phyloP scores from a whole-genome alignment of 2,329 filamentous ascomycete genomes.

The Cytospora leucostoma region DNA sequence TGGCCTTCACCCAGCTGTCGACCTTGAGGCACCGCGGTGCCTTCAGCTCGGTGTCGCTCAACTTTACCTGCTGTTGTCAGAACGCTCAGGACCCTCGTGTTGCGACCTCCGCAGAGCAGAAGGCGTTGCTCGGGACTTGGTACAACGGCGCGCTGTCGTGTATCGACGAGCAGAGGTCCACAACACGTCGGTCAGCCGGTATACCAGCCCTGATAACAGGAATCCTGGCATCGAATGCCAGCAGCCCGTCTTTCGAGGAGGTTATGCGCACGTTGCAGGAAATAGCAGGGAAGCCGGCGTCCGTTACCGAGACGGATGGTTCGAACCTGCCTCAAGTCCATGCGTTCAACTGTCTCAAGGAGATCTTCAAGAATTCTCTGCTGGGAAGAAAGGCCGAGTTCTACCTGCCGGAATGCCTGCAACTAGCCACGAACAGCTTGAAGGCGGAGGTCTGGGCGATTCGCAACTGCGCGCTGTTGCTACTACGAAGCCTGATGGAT shows the following conservation, averaged over 20 bases:
- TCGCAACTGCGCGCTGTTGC: conserved; percentile 86
- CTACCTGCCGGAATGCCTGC: conserved; percentile 72
- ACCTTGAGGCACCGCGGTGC: conserved; percentile 87
- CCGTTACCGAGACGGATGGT: conserved; percentile 58
- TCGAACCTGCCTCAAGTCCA: conserved; percentile 86
- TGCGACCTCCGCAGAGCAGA: conserved; percentile 36
- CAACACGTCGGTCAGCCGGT: conserved; percentile 87
- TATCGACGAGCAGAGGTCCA: conserved; percentile 75
- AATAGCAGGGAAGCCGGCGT: conserved; percentile 58
- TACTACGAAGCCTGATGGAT: conserved; percentile 84
- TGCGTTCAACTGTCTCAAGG: conserved; percentile 89
- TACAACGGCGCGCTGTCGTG: conserved; percentile 71
- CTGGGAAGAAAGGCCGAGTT: conserved; percentile 72
- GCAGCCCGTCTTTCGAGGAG: conserved; percentile 61
- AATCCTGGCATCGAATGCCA: conserved; percentile 68
- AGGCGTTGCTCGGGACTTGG: conserved; percentile 64
- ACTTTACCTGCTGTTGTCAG: conserved; percentile 80
- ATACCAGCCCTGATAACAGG: conserved; percentile 85
- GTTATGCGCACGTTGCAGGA: conserved; percentile 64
- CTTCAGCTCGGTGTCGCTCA: conserved; percentile 88
- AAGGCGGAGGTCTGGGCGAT: conserved; percentile 91
- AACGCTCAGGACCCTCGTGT: conserved; percentile 51
- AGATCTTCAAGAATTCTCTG: conserved; percentile 82
- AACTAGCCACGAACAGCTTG: conserved; percentile 78
- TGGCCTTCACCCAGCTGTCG: conserved; percentile 81